Evolutionary conservation across 2,329 filamentous ascomycete genomes (phyloP).

Genomic region (Calonectria pteridis): DNA sequence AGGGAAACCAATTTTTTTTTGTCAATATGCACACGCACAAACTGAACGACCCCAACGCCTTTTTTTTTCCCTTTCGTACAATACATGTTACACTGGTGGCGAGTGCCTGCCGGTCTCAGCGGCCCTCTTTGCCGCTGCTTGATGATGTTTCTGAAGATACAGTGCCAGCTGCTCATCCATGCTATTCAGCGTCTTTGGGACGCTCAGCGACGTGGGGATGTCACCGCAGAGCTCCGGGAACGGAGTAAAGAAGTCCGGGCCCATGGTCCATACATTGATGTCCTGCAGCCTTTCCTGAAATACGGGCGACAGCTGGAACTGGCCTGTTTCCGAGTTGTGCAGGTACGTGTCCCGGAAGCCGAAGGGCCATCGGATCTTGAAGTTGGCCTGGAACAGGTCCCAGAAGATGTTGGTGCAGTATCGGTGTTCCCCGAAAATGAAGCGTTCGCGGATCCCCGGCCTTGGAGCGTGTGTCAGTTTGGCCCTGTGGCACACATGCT

Average conservation of each 20-base stretch:
- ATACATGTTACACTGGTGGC: background rate
- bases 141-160: background rate
- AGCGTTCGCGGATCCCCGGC: constrained; percentile 47
- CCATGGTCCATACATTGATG: constrained; percentile 48
- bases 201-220: constrained; percentile 32
- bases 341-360: constrained; percentile 44
- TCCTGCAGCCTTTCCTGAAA: constrained; percentile 44
- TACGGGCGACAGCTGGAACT: constrained; percentile 38
- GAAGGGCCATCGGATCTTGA: constrained; percentile 44
- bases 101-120: background rate
- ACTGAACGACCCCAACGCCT: background rate
- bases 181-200: background rate
- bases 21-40: background rate
- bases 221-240: constrained; percentile 49
- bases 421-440: constrained; percentile 46
- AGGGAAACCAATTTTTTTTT: background rate
- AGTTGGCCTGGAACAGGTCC: constrained; percentile 37
- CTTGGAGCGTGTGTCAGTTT: constrained; percentile 18
- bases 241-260: constrained; percentile 40
- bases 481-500: too few relatives aligned
- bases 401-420: constrained; percentile 48
- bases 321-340: constrained; percentile 40
- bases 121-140: background rate
- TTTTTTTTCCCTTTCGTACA: too few relatives aligned
- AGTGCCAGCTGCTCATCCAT: background rate